Base-by-base conservation (phyloP, 441 rosid species). In the Hura crepitans region DNA sequence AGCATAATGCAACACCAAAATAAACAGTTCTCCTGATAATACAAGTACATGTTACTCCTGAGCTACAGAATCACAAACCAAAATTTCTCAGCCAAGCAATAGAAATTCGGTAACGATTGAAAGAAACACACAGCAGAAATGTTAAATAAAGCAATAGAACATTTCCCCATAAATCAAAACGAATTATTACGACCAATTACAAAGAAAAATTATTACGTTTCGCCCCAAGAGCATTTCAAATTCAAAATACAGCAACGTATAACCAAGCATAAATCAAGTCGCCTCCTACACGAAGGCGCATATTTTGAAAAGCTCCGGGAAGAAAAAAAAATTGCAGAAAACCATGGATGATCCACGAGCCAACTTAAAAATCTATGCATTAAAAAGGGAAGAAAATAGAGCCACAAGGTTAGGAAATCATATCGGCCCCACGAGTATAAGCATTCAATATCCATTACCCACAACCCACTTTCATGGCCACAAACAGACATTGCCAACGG, bases 401-500 rank as follows among this genome's bases (percentile, higher is more conserved):
- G 57, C 28, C 13, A 22, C 12, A 53, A 18, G 30, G 11, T 23
- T 42, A 66, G 0, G 42, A 66, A 50, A 9, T 18, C 31, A n/a
- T 20, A 47, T 47, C 13, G 11, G 37, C 68, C 42, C 51, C 55
- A 39, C 17, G 15, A 35, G 5, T 27, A 51, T 9, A 27, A 63
- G 49, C 39, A 62, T 18, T 28, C 50, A 35, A n/a, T 53, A 3
- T 46, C 59, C n/a, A 23, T 73, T 39, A 14, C 65, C 53, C 2
- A n/a, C 65, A 14, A 39, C 28, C 69, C 65, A 62, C 35, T 18
- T 59, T 25, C 33, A 54, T 27, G 27, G 54, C 69, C 62, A 71
- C 58, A 80, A 70, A 68, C 59, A 68, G 35, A 62, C n/a, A 66
- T 31, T 59, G 69, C 42, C 35, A 33, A 8, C 25, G 7, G 14